These are phyloP conservation scores for Botryobasidium botryosum DNA, from an alignment of 768 basidiomycete genomes.

Conservation along the genomic window DNA sequence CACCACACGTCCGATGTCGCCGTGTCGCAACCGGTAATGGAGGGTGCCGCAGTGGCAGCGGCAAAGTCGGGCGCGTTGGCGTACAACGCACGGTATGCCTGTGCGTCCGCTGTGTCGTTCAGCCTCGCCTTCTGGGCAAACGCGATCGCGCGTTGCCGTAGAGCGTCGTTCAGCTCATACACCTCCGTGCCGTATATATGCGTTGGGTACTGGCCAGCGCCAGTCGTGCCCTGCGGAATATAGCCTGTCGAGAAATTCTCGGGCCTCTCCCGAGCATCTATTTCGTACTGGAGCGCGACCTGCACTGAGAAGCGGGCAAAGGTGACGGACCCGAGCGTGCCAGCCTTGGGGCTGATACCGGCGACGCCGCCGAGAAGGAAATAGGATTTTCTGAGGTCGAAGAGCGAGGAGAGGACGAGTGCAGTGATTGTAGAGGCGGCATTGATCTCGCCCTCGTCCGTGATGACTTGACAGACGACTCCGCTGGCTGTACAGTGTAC, in stretches of 20 bases:
- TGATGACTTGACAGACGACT: conserved; percentile 24
- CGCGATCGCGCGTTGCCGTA: conserved; percentile 20
- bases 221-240: conserved; percentile 19
- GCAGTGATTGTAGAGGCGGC: conserved; percentile 24
- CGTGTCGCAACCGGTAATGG: conserved; percentile 20
- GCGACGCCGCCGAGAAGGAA: conserved; percentile 28
- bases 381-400: conserved; percentile 26
- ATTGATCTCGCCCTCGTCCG: conserved; percentile 28
- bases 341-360: conserved; percentile 25
- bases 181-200: conserved; percentile 29
- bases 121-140: conserved; percentile 20
- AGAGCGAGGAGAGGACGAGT: conserved; percentile 19
- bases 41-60: conserved; percentile 20
- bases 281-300: conserved; percentile 24
- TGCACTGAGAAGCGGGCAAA: conserved; percentile 27
- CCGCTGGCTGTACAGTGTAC: conserved; percentile 22
- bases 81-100: conserved; percentile 22
- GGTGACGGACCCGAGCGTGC: conserved; percentile 23
- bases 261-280: conserved; percentile 28
- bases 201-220: conserved; percentile 17
- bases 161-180: conserved; percentile 29
- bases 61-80: conserved; percentile 14
- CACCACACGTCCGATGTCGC: conserved; percentile 25
- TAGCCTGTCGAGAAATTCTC: conserved; percentile 24
- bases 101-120: conserved; percentile 20